phyloP scores from a whole-genome alignment of 2,329 filamentous ascomycete genomes.

The Truncatella angustata region DNA sequence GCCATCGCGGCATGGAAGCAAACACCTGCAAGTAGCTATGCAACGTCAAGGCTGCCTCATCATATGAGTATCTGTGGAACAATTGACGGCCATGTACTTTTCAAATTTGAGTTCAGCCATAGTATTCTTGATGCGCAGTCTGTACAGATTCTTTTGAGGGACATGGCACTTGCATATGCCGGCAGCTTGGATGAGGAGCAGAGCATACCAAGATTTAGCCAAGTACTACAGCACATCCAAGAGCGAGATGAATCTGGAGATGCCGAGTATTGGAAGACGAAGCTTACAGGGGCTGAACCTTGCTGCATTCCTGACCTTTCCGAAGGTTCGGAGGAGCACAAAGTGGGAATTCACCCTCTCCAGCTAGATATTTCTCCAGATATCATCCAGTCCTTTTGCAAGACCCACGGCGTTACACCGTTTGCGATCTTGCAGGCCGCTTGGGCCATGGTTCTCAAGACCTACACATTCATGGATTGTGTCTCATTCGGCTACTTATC shows the following conservation, averaged over 20 bases:
- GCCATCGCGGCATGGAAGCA: conserved; percentile 4
- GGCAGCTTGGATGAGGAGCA: neutral
- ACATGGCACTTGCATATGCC: conserved; percentile 1
- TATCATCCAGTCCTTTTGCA: conserved; percentile 4
- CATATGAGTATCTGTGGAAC: conserved; percentile 9
- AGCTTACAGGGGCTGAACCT: conserved; percentile 8
- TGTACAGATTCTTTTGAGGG: conserved; percentile 6
- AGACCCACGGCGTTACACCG: conserved; percentile 7
- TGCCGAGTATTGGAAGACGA: conserved; percentile 3
- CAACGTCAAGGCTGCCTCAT: neutral
- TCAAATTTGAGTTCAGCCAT: conserved; percentile 11
- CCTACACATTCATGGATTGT: neutral
- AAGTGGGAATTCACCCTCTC: neutral
- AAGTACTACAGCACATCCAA: conserved; percentile 7
- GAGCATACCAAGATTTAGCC: conserved; percentile 4
- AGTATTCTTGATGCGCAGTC: conserved; percentile 9
- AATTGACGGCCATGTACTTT: neutral
- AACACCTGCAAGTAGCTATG: neutral
- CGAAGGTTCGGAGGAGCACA: neutral
- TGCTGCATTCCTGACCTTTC: conserved; percentile 9
- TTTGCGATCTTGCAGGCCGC: conserved; percentile 7
- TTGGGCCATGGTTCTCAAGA: conserved; percentile 3
- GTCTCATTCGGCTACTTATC: conserved; percentile 5
- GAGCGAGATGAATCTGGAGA: neutral
- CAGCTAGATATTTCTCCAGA: conserved; percentile 1